Percentiles rank a stretch among this genome's conserved stretches.
Evolutionary conservation across 2,329 filamentous ascomycete species (phyloP).

Genomic region (Fusarium acutatum): DNA sequence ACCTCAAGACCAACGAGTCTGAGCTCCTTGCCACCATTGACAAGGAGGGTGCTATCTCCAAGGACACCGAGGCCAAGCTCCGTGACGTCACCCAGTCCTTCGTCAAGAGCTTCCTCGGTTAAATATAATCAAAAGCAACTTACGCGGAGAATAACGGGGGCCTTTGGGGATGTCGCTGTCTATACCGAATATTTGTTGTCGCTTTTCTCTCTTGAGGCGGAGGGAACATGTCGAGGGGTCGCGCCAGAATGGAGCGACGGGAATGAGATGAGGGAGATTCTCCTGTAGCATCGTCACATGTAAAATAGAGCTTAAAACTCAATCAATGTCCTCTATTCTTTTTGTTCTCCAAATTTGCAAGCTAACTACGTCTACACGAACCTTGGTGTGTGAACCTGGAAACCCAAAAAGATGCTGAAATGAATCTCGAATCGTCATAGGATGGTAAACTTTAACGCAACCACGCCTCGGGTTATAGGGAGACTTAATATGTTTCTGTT

Average conservation of each 20-base stretch:
- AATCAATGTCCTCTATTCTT: slow-evolving; percentile 69
- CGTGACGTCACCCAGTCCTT: slow-evolving; percentile 80
- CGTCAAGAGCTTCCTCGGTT: slow-evolving; percentile 89
- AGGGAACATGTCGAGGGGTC: slow-evolving; percentile 55
- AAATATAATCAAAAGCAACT: slow-evolving; percentile 51
- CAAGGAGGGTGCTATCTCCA: slow-evolving; percentile 95
- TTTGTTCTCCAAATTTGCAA: slow-evolving; percentile 53
- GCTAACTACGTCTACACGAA: neutral
- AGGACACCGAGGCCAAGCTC: slow-evolving; percentile 86
- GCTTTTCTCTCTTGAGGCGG: slow-evolving; percentile 59
- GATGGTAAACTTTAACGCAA: neutral
- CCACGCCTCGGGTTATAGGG: neutral
- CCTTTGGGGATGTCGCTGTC: slow-evolving; percentile 54
- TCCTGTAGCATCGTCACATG: slow-evolving; percentile 64
- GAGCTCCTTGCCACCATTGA: slow-evolving; percentile 88
- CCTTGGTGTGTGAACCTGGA: neutral
- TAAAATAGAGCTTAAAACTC: slow-evolving; percentile 71
- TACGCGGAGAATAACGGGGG: slow-evolving; percentile 44
- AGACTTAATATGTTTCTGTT: neutral
- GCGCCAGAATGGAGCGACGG: slow-evolving; percentile 57
- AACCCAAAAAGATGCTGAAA: neutral
- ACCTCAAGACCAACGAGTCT: slow-evolving; percentile 90
- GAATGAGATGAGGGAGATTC: slow-evolving; percentile 53
- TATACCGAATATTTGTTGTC: slow-evolving; percentile 57
- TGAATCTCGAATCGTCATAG: neutral